These are phyloP conservation scores for Botryotinia globosa DNA, from an alignment of 2,329 filamentous ascomycete species.

Conservation along the genomic window DNA sequence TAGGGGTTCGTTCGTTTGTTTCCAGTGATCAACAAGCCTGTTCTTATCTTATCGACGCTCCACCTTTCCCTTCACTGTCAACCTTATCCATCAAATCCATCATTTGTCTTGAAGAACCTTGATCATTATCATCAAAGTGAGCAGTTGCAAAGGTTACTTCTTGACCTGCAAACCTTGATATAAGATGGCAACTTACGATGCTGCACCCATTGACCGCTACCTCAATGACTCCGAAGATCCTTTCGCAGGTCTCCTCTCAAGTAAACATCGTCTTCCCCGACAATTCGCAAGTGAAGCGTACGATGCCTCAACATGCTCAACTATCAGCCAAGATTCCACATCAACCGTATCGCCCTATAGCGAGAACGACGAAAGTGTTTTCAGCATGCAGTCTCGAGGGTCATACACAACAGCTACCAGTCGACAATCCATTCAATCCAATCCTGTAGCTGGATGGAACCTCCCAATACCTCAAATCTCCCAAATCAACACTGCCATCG, in stretches of 20 bases:
- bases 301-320: neutral
- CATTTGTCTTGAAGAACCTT: neutral
- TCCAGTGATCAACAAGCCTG: constrained; percentile 1
- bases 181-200: constrained; percentile 1
- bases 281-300: neutral
- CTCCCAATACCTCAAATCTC: constrained; percentile 5
- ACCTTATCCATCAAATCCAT: neutral
- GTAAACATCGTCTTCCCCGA: neutral
- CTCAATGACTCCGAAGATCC: constrained; percentile 9
- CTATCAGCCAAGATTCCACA: neutral
- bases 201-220: neutral
- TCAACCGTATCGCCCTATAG: neutral
- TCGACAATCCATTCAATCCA: constrained; percentile 1
- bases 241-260: neutral
- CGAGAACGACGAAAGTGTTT: constrained; percentile 5
- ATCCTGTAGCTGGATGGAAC: neutral
- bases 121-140: neutral
- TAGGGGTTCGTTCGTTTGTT: neutral
- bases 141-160: neutral
- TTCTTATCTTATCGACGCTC: constrained; percentile 15
- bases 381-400: constrained; percentile 2
- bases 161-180: neutral
- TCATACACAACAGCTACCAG: constrained; percentile 9
- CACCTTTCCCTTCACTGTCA: neutral
- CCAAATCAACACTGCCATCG: constrained; percentile 20